Percentiles rank a stretch among this genome's conserved stretches.
These are phyloP conservation scores for Pseudogymnoascus sp. DNA, from an alignment of 2,329 filamentous ascomycete species.

Conservation along the genomic window DNA sequence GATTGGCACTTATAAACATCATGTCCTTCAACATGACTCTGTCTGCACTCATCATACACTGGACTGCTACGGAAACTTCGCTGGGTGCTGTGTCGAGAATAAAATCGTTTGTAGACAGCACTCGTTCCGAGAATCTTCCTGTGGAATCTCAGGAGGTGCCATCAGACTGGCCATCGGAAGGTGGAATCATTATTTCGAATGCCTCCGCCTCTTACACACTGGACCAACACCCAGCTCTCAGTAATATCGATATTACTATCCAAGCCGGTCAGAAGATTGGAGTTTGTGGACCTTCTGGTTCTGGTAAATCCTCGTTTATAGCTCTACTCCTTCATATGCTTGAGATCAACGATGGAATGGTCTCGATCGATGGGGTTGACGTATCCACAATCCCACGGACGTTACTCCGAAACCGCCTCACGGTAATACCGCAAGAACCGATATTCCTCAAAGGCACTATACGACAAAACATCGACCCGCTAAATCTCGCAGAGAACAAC, in stretches of 20 bases:
- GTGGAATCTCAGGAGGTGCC: not conserved
- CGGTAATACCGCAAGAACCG: slow-evolving; percentile 43
- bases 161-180: slow-evolving; percentile 26
- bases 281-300: slow-evolving; percentile 45
- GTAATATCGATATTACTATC: slow-evolving; percentile 60
- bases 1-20: slow-evolving; percentile 27
- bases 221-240: slow-evolving; percentile 62
- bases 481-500: slow-evolving; percentile 27
- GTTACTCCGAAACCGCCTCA: slow-evolving; percentile 36
- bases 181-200: slow-evolving; percentile 24
- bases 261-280: slow-evolving; percentile 45
- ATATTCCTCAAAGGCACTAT: slow-evolving; percentile 39
- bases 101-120: not conserved
- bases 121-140: slow-evolving; percentile 23
- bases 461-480: slow-evolving; percentile 41
- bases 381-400: slow-evolving; percentile 36
- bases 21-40: slow-evolving; percentile 23
- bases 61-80: slow-evolving; percentile 25
- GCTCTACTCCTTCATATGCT: slow-evolving; percentile 41
- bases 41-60: slow-evolving; percentile 20
- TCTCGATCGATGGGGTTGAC: slow-evolving; percentile 39
- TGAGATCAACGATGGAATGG: slow-evolving; percentile 34
- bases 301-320: slow-evolving; percentile 44
- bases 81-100: slow-evolving; percentile 19
- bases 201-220: slow-evolving; percentile 38